Evolutionary conservation across 1,284 basidiomycete species (phyloP), one percentile per base, ranked within the genome.

Genomic region (Rhodotorula sp.): DNA sequence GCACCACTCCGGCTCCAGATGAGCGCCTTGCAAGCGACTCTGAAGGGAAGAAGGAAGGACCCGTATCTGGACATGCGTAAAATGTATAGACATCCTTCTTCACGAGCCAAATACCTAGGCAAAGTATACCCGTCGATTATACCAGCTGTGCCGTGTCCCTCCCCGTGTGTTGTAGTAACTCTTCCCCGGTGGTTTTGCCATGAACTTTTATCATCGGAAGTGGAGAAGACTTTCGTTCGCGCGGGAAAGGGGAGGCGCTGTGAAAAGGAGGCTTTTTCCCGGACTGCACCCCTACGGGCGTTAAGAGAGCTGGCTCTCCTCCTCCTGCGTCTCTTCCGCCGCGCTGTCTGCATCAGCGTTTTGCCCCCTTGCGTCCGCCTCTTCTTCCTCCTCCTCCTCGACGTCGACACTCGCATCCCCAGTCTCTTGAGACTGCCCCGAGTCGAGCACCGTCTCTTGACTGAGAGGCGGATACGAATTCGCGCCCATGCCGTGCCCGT

Each of bases 401-500:
- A 3, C 61, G 8, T 18, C 52, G n/a, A 28, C n/a, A 15, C 26
- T 7, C 56, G 15, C 28, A 31, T 28, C 15, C 54, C 21, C 26
- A 18, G 38, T 43, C 12, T 14, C 21, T 23, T 58, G 57, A 31
- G 31, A 43, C 49, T 38, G 28, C n/a, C 52, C 50, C 34, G 62
- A 62, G 23, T 62, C 62, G 49, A 62, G 14, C n/a, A 62, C 38
- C n/a, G 62, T 62, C 12, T 62, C 62, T 50, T 62, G 62, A 38
- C 62, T 62, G 34, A 55, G 38, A n/a, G 50, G 38, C 34, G 50
- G 50, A 43, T 45, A 62, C 38, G 7, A n/a, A 49, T 5, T 19
- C 43, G 28, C 28, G 50, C 50, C 23, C 38, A 14, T 43, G 38
- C 38, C 38, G 38, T 12, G 1, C 38, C 38, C 38, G 38, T 43